Evolutionary conservation across 2,329 filamentous ascomycete species (phyloP).

Genomic region (Colletotrichum somersetense): DNA sequence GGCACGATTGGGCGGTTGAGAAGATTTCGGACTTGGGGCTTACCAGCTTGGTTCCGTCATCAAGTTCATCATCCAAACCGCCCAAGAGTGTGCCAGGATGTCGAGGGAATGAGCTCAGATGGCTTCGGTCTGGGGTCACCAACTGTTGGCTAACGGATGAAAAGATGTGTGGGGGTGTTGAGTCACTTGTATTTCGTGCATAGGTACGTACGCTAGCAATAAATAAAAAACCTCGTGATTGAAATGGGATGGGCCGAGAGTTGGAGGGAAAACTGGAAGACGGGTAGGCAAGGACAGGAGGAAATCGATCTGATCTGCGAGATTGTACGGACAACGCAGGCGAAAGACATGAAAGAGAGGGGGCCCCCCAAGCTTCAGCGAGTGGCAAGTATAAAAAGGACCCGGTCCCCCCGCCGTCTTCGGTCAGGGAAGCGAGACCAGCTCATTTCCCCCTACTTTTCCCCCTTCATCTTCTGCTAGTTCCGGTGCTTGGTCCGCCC

Average conservation of each 20-base stretch:
- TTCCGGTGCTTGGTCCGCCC: conserved; percentile 36
- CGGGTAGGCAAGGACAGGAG: neutral
- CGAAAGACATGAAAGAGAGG: conserved; percentile 29
- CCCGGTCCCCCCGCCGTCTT: conserved; percentile 38
- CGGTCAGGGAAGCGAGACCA: conserved; percentile 29
- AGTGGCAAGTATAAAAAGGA: conserved; percentile 39
- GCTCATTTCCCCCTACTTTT: conserved; percentile 29
- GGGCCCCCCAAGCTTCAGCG: conserved; percentile 31
- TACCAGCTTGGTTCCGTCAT: conserved; percentile 17
- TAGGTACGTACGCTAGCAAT: conserved; percentile 9
- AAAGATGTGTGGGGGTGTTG: conserved; percentile 16
- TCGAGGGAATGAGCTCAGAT: conserved; percentile 1
- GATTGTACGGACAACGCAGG: conserved; percentile 41
- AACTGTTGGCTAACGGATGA: neutral
- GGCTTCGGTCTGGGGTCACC: conserved; percentile 23
- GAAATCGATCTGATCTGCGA: conserved; percentile 21
- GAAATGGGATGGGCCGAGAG: conserved; percentile 18
- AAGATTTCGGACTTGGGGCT: neutral
- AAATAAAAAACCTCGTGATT: conserved; percentile 2
- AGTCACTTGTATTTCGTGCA: conserved; percentile 26
- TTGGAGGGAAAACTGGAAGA: conserved; percentile 8
- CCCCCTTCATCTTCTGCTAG: conserved; percentile 26
- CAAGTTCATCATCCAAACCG: conserved; percentile 11
- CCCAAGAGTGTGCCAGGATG: neutral
- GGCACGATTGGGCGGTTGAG: neutral